Conservation (phyloP, 2,329 filamentous ascomycete genomes). For the Aspergillus sergii region DNA sequence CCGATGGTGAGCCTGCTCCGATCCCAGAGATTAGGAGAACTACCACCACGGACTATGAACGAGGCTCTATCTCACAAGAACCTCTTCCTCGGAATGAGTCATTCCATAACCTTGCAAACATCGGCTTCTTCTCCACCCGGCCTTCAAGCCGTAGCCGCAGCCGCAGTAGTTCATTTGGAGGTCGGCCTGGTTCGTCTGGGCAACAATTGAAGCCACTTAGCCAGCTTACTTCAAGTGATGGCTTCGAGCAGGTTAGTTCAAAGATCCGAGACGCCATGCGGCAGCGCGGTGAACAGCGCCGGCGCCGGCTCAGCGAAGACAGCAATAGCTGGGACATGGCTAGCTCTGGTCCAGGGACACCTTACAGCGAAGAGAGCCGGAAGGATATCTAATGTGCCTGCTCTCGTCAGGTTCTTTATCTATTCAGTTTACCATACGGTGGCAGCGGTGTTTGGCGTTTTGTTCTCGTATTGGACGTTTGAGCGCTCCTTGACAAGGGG, state of each 20-base stretch:
- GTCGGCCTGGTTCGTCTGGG: conserved; percentile 61
- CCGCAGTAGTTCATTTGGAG: conserved; percentile 69
- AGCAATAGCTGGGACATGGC: conserved; percentile 43
- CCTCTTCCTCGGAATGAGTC: conserved; percentile 85
- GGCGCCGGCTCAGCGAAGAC: conserved; percentile 54
- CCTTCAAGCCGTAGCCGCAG: conserved; percentile 80
- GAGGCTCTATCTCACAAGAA: conserved; percentile 37
- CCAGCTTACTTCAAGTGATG: conserved; percentile 64
- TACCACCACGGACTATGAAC: conserved; percentile 24
- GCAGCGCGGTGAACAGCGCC: conserved; percentile 65
- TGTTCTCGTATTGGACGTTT: conserved; percentile 3
- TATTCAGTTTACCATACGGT: conserved; percentile 12
- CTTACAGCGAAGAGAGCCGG: conserved; percentile 37
- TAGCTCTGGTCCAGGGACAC: conserved; percentile 41
- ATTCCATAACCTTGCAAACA: conserved; percentile 83
- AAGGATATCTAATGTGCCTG: conserved; percentile 35
- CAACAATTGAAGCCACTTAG: conserved; percentile 74
- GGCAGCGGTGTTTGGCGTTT: conserved; percentile 26
- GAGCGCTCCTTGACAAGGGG: not conserved
- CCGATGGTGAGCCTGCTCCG: conserved; percentile 18
- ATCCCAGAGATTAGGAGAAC: conserved; percentile 27
- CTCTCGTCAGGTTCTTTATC: not conserved
- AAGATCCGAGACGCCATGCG: conserved; percentile 85
- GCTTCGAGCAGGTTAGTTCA: conserved; percentile 79
- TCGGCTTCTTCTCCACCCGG: conserved; percentile 87